phyloP scores from a whole-genome alignment of 2,329 filamentous ascomycete species.

The Talaromyces sp. region DNA sequence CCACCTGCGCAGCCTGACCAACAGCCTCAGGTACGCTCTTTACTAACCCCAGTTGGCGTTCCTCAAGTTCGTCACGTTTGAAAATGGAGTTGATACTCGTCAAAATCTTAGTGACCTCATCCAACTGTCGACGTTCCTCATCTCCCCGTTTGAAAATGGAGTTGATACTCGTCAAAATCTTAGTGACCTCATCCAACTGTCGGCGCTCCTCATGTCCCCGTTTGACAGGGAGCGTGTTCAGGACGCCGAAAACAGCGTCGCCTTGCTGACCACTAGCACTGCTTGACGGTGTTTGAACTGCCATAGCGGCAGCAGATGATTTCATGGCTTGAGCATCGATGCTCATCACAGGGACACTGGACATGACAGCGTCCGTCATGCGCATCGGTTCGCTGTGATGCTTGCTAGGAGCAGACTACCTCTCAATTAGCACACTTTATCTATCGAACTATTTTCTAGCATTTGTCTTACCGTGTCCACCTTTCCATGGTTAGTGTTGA shows the following conservation, averaged over 20 bases:
- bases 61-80: slow-evolving; percentile 2
- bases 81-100: neutral
- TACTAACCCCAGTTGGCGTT: slow-evolving; percentile 6
- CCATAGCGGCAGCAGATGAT: slow-evolving; percentile 6
- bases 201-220: neutral
- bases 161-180: neutral
- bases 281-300: neutral
- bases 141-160: neutral
- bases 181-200: slow-evolving; percentile 4
- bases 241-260: neutral
- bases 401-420: neutral
- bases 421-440: neutral
- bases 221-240: neutral
- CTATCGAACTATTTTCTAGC: too few species aligned
- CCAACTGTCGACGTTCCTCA: neutral
- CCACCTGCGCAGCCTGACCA: neutral
- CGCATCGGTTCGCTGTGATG: slow-evolving; percentile 14
- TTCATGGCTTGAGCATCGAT: slow-evolving; percentile 6
- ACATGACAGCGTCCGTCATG: neutral
- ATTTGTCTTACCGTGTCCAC: neutral
- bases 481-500: slow-evolving; percentile 2
- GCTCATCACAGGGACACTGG: neutral
- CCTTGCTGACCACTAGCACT: neutral
- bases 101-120: neutral
- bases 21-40: slow-evolving; percentile 8